Conservation (phyloP, 2,329 filamentous ascomycete species). For the Sporothrix brasiliensis region DNA sequence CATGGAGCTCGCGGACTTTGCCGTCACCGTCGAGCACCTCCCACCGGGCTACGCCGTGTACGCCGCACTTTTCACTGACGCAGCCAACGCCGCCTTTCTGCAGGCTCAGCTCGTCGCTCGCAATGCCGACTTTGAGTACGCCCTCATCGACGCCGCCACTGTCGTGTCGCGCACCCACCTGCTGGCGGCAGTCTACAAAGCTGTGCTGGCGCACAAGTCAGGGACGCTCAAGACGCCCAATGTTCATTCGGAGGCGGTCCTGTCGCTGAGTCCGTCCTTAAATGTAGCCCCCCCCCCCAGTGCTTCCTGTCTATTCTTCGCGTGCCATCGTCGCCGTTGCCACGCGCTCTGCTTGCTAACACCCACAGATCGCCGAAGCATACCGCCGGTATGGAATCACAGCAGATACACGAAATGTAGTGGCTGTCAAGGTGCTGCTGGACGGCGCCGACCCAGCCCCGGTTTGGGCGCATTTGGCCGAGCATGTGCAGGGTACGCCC, state of each 20-base stretch:
- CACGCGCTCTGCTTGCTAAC: background rate
- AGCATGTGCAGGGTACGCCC: conserved; percentile 63
- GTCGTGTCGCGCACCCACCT: conserved; percentile 74
- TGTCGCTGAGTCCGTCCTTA: conserved; percentile 76
- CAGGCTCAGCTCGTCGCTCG: conserved; percentile 82
- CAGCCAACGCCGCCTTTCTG: conserved; percentile 76
- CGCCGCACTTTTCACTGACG: conserved; percentile 72
- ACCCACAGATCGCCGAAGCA: conserved; percentile 77
- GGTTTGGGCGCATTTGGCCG: conserved; percentile 61
- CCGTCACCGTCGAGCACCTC: conserved; percentile 73
- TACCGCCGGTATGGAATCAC: conserved; percentile 86
- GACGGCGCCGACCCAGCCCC: conserved; percentile 49
- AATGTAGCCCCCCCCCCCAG: conserved; percentile 58
- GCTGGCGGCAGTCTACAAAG: conserved; percentile 74
- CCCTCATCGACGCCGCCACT: conserved; percentile 83
- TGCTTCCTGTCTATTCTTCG: conserved; percentile 11
- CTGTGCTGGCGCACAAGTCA: conserved; percentile 67
- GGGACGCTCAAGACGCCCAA: conserved; percentile 73
- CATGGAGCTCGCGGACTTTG: conserved; percentile 47
- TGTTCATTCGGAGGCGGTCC: conserved; percentile 86
- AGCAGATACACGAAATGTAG: conserved; percentile 68
- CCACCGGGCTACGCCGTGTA: conserved; percentile 69
- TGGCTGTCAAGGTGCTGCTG: conserved; percentile 77
- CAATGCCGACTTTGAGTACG: conserved; percentile 87
- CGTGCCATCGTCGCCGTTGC: background rate